Base-by-base conservation (phyloP, 176 grass and related monocot species). In the Hordeum vulgare region DNA sequence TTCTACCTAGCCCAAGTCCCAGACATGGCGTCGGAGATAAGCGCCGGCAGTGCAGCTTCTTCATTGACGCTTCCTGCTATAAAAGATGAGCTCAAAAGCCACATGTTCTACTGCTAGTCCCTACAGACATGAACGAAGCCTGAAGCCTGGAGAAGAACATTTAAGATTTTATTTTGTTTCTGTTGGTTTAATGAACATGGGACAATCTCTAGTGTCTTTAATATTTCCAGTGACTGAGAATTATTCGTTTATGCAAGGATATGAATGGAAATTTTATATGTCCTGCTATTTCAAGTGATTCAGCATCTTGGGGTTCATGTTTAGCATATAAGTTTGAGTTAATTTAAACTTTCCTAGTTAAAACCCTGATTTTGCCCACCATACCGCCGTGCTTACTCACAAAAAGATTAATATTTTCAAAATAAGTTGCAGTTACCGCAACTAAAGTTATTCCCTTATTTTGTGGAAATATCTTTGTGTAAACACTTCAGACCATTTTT, bases 61-160 rank as follows among this genome's bases (percentile, higher is more conserved):
- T 15, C 41, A 10, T 29, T 45, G 6, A 83, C 4, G 36, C 49
- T 97, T 84, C 79, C 91, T 24, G 62, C 70, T 11, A 47, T 97
- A 9, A 94, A 92, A 80, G 62, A 88, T 24, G 90, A 90, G 26
- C 60, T 94, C 7, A 97, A 94, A 60, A 66, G 75, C 11, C 36
- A 80, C 78, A 97, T 97, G 94, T 97, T 92, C 80, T 92, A 88
- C 76, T 92, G 91, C 70, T 97, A 90, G 65, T 78, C 41, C 41
- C 4, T 45, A 39, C 23, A 28, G 26, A 47, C 31, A 61, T 66
- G 81, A 37, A 75, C 3, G 36, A 34, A 34, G 13, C 74, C 25
- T n/a, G 18, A 20, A 58, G 59, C 64, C 41, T 75, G 47, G 11
- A 80, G 8, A 61, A 81, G 9, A 23, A 79, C 14, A 7, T 79